Evolutionary conservation across 2,329 filamentous ascomycete genomes (phyloP).

Genomic region (Ceratocystis ficicola): DNA sequence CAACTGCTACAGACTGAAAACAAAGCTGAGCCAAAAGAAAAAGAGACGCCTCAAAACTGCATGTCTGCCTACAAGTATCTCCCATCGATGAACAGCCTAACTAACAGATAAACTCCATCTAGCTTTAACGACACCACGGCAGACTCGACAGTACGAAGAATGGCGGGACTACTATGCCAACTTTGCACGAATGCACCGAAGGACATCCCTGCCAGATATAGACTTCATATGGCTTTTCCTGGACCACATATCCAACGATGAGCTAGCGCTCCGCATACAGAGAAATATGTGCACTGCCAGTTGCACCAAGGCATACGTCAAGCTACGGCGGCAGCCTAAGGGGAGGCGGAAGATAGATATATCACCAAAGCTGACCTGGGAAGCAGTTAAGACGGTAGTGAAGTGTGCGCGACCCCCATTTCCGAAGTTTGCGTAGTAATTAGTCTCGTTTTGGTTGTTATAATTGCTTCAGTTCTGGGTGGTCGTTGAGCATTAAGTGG

Average conservation of each 20-base stretch:
- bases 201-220: constrained; percentile 18
- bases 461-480: background rate
- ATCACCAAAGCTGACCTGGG: constrained; percentile 17
- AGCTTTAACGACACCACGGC: background rate
- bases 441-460: background rate
- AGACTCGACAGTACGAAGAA: constrained; percentile 19
- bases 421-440: constrained; percentile 13
- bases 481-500: too few species aligned
- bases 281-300: constrained; percentile 18
- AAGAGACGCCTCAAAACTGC: background rate
- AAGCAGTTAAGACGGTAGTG: constrained; percentile 17
- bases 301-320: constrained; percentile 14
- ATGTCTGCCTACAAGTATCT: background rate
- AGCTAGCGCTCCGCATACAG: constrained; percentile 19
- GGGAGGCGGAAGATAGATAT: constrained; percentile 19
- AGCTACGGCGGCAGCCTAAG: constrained; percentile 14
- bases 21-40: background rate
- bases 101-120: background rate
- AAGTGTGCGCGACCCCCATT: constrained; percentile 18
- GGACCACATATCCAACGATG: constrained; percentile 20
- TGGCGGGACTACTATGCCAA: constrained; percentile 20
- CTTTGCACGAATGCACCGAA: constrained; percentile 18
- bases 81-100: background rate
- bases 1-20: background rate
- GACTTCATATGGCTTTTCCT: constrained; percentile 22